Percentiles rank a stretch among this genome's conserved stretches.
Conservation (phyloP, 495 filamentous ascomycete species). For the Aspergillus avenaceus region DNA sequence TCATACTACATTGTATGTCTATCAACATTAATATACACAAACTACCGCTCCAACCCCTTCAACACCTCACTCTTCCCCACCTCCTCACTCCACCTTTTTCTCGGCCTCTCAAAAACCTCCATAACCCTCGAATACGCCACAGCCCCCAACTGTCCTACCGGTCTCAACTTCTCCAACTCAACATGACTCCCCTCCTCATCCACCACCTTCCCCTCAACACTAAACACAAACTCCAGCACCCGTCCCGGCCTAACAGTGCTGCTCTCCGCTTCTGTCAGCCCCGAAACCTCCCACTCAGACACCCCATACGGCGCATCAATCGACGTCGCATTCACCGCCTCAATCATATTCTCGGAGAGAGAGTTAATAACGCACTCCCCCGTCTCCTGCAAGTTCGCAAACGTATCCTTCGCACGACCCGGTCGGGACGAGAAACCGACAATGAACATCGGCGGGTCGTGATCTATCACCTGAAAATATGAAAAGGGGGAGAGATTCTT, state of each 20-base stretch:
- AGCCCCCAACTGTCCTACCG: constrained; percentile 71
- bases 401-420: constrained; percentile 62
- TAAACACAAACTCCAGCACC: constrained; percentile 75
- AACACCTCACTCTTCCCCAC: constrained; percentile 41
- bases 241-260: constrained; percentile 58
- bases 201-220: too few relatives aligned
- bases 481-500: constrained; percentile 79
- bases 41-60: constrained; percentile 28
- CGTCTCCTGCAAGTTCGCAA: constrained; percentile 61
- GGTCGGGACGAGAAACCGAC: constrained; percentile 62
- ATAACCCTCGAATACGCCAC: constrained; percentile 67
- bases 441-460: constrained; percentile 82
- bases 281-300: constrained; percentile 74
- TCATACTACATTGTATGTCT: too few relatives aligned
- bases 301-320: constrained; percentile 73
- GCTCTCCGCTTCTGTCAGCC: constrained; percentile 60
- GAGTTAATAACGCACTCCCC: constrained; percentile 77
- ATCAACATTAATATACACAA: not conserved
- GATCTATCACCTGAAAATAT: constrained; percentile 74
- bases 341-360: constrained; percentile 72
- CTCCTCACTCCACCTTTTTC: constrained; percentile 58
- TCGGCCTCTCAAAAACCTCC: constrained; percentile 63
- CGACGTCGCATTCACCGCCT: constrained; percentile 73
- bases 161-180: constrained; percentile 63
- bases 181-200: constrained; percentile 72